These are phyloP conservation scores for Lactarius pseudohatsudake DNA, from an alignment of 768 basidiomycete genomes.

Conservation along the genomic window DNA sequence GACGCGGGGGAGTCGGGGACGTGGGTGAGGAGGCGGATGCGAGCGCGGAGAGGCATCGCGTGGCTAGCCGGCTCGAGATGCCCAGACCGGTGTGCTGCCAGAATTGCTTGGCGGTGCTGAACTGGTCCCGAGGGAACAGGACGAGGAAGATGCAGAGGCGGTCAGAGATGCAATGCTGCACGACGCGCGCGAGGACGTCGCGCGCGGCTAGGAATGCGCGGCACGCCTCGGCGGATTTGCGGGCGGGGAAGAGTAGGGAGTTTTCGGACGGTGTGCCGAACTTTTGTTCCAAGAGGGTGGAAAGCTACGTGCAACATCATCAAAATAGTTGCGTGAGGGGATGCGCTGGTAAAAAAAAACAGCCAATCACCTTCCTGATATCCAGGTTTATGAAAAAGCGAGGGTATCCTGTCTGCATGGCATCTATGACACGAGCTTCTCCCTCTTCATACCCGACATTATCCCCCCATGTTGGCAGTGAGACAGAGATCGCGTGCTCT, in stretches of 20 bases:
- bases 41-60: conserved; percentile 74
- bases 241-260: conserved; percentile 79
- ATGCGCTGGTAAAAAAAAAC: not conserved
- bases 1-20: conserved; percentile 6
- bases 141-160: conserved; percentile 71
- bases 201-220: conserved; percentile 66
- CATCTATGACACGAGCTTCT: conserved; percentile 70
- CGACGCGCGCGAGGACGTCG: conserved; percentile 53
- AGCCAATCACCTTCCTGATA: conserved; percentile 67
- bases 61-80: conserved; percentile 84
- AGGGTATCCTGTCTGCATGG: conserved; percentile 90
- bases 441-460: conserved; percentile 92
- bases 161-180: conserved; percentile 62
- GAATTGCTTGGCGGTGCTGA: conserved; percentile 77
- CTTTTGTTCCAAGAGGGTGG: conserved; percentile 69
- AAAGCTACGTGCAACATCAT: conserved; percentile 55
- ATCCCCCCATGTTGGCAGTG: conserved; percentile 89
- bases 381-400: conserved; percentile 89
- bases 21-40: conserved; percentile 38
- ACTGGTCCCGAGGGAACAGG: conserved; percentile 64
- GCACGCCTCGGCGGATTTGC: conserved; percentile 70
- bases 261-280: conserved; percentile 70
- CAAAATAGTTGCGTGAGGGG: not conserved
- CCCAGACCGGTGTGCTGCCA: conserved; percentile 96
- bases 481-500: conserved; percentile 93